Base-by-base conservation (phyloP, 2,329 filamentous ascomycete species). In the Penicillium janthinellum region DNA sequence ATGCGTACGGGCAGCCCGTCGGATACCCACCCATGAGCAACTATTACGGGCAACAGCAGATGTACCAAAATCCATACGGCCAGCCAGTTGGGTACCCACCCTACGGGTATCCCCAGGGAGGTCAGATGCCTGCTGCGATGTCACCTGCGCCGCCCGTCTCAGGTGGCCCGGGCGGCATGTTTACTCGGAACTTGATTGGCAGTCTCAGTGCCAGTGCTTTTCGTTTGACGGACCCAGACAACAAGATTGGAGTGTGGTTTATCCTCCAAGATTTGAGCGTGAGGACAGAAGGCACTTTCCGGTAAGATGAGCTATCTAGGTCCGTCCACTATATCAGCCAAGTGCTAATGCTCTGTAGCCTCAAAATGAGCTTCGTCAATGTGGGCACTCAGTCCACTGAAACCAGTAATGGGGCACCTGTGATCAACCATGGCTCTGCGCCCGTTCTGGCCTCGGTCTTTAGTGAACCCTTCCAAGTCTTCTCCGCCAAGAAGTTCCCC, bases 401-500 rank as follows among this genome's bases (percentile, higher is more conserved):
- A 25, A 65, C 70, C 2, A 70, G 76, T 73, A 74, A 79, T 38
- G 76, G 76, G 34, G 71, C 76, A 5, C 71, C 80, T 3, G 81
- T 78, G 4, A 79, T 96, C 61, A 95, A 92, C 74, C 88, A 85
- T 39, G 89, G 88, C 57, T 88, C 87, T 63, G 90, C 91, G 0
- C 91, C 91, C 0, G 89, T 97, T 12, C 84, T 98, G 17, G 92
- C 94, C 0, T 90, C 88, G 8, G 89, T 88, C 68, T 98, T 94
- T 77, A 96, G 91, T 50, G 90, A 96, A 4, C 84, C 88, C 2
- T 98, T 99, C 81, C 91, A 92, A 56, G 95, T 99, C 34, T 98
- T 90, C 78, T 96, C 91, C 2, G 95, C 95, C 50, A 99, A 99
- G 83, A 97, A 97, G 72, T 99, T 99, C 76, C 95, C 95, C 0